Base-by-base conservation (phyloP, 2,329 filamentous ascomycete species). In the Ploettnerulaceae sp. region DNA sequence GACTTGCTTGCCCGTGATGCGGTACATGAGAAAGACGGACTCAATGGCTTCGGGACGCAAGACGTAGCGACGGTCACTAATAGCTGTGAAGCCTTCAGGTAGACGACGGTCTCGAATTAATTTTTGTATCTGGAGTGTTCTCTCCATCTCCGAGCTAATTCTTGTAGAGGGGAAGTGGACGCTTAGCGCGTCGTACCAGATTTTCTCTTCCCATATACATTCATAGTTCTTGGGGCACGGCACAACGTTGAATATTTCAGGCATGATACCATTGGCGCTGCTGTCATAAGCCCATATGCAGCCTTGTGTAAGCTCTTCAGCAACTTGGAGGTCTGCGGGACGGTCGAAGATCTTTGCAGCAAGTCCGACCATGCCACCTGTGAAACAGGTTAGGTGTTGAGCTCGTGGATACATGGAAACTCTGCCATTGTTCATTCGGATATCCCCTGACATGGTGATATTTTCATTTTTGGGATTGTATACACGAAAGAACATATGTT, bases 301-400 rank as follows among this genome's bases (percentile, higher is more conserved):
- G 3, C 80, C 81, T 41, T 80, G 71, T 1, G 79, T 77, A 2
- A 86, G 67, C 56, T 76, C 75, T 46, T 70, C 69, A 1, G 77
- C 81, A 14, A 76, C 68, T 2, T 72, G 67, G 6, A 84, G 62
- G 29, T 84, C 76, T 3, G 74, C 69, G 0, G 70, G 68, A 1
- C 67, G 70, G 35, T 70, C 58, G 52, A 86, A 77, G 20, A 88
- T 68, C 49, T 74, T 77, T 1, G 83, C 79, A 1, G 77, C 81
- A 26, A 89, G 72, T 1, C 72, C 84, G 35, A 86, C 81, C 70
- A 84, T 81, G 7, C 83, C 85, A 5, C 84, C 84, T 3, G 77
- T 70, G 60, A 86, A 89, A 64, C 85, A 89, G 1, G 76, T 77
- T 1, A 89, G 70, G 64, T 89, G 85, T 54, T 86, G 77, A 8